Conservation (phyloP, 768 basidiomycete genomes). For the Paxillus involutus region DNA sequence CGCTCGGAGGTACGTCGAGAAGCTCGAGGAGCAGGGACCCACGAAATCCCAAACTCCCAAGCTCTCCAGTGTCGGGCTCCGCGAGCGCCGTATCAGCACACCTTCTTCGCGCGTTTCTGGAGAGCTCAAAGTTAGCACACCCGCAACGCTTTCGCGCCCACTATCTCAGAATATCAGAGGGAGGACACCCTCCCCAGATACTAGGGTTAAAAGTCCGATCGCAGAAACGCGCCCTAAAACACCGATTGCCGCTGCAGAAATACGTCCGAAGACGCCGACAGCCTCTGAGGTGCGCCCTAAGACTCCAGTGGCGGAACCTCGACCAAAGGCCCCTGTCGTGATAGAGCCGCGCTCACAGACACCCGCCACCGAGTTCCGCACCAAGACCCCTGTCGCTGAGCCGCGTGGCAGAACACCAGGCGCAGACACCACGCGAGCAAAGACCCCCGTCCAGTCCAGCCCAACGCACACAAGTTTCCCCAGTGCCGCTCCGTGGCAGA, state of each 20-base stretch:
- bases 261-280: conserved; percentile 18
- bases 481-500: conserved; percentile 20
- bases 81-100: conserved; percentile 54
- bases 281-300: conserved; percentile 18
- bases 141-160: conserved; percentile 12
- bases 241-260: conserved; percentile 12
- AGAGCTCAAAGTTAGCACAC: conserved; percentile 18
- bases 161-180: conserved; percentile 20
- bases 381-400: conserved; percentile 16
- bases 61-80: conserved; percentile 24
- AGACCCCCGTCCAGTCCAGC: conserved; percentile 17
- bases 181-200: conserved; percentile 8
- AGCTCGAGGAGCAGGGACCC: conserved; percentile 37
- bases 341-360: conserved; percentile 20
- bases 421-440: conserved; percentile 14
- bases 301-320: conserved; percentile 18
- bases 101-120: conserved; percentile 26
- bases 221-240: conserved; percentile 23
- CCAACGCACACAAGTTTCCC: conserved; percentile 18
- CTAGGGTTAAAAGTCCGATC: conserved; percentile 1
- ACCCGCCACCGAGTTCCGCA: conserved; percentile 10
- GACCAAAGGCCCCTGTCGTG: conserved; percentile 11
- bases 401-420: conserved; percentile 20
- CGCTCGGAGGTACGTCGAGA: conserved; percentile 36
- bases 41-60: conserved; percentile 33